Evolutionary conservation across 2,329 filamentous ascomycete genomes (phyloP), one percentile per base, ranked within the genome.

Genomic region (Scytalidium lignicola): DNA sequence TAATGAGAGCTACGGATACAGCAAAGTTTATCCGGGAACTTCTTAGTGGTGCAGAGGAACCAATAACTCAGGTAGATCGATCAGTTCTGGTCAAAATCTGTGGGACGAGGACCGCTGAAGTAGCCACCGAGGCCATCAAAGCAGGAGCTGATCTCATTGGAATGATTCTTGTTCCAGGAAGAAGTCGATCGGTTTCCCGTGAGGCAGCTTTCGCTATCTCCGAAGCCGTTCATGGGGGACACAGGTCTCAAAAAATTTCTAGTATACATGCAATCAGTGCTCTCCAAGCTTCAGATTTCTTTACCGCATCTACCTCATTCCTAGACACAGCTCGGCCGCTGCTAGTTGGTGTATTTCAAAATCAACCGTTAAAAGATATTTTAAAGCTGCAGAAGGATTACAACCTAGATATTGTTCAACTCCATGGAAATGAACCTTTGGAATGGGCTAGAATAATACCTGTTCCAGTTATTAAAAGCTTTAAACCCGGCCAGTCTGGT

Each of bases 391-490:
- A 95, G 59, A 80, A 80, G 55, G 74, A 83, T 12, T 83, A 96
- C 56, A 75, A 78, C 42, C 79, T 99, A 41, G 93, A 99, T 64
- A 72, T 96, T 47, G 88, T 99, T 6, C 93, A 99, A 65, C 79
- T 99, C 2, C 93, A 99, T 63, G 95, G 93, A 8, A 79, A 85
- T 43, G 95, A 99, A 65, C 92, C 93, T 2, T 62, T 96, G 3
- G 93, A 99, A 65, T 99, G 92, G 91, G 85, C 91, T 1, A 79
- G 72, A 42, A 70, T 87, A n/a, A 90, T 99, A 44, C 91, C 93
- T 1, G 90, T 96, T 0, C 93, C 93, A 0, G 91, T 99, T 4
- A 83, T 99, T 55, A 85, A 83, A 56, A 87, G 85, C 44, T 99
- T 97, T 70, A 82, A 83, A 47, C 90, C 90, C 0, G 80, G 77